Evolutionary conservation across 2,329 filamentous ascomycete species (phyloP), one percentile per base, ranked within the genome.

Genomic region (Moelleriella libera): DNA sequence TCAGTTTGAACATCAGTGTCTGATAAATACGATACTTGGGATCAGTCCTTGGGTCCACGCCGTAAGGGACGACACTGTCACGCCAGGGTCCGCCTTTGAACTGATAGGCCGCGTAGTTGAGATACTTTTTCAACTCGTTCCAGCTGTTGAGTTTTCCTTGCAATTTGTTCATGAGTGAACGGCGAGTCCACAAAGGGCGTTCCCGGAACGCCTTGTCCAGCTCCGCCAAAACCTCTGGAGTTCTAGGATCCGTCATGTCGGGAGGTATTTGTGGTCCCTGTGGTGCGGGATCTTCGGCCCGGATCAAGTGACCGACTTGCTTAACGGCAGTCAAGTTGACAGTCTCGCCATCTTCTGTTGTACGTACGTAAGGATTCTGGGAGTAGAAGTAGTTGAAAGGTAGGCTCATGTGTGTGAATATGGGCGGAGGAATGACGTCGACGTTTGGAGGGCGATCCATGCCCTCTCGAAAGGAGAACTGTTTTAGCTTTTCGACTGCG

Each of bases 31-130:
- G 82, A 59, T 84, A 89, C 48, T 80, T 75, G 0, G 85, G 80
- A 51, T 89, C 82, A 11, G 68, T 75, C 37, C 92, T 79, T 3
- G 92, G 92, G 60, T 98, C 92, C 21, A 94, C 65, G 8, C 90
- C 90, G 62, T 89, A 92, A 44, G 76, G 80, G 52, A 96, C 79
- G 47, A 96, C 80, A 3, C 85, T 82, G 62, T 97, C 89, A 52
- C 88, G 78, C 84, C 88, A 98, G 0, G 92, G 89, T 0, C 92
- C 92, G 28, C 85, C 88, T 50, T 85, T 83, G 71, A 97, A 96
- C 64, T 89, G 87, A 66, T 95, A 98, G 7, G 85, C 88, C 5
- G 87, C 80, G 57, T 92, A 90, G 52, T 88, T 84, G 46, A 89
- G 76, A 44, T 85, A 85, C 58, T 83, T 76, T 56, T 87, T 84